Conservation (phyloP, 768 basidiomycete genomes). For the Coprinopsis sp. region DNA sequence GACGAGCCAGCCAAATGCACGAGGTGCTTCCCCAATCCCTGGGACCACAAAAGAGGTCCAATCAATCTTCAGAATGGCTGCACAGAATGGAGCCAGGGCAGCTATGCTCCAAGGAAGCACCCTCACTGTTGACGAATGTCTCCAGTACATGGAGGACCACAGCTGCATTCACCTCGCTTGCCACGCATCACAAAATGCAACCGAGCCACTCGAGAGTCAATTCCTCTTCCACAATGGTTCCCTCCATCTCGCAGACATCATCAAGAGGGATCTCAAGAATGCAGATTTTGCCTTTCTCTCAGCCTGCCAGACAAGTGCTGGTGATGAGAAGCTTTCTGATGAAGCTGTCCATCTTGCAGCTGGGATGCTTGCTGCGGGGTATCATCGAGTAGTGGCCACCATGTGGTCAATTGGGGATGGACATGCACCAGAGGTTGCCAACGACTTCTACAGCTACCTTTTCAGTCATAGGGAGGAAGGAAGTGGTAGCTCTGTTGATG, state of each 20-base stretch:
- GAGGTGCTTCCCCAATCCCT: constrained; percentile 7
- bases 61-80: background rate
- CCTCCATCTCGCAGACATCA: constrained; percentile 11
- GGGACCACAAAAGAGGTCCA: constrained; percentile 12
- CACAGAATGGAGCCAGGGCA: background rate
- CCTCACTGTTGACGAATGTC: background rate
- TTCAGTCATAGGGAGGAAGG: background rate
- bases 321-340: constrained; percentile 4
- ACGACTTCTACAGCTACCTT: constrained; percentile 6
- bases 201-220: constrained; percentile 19
- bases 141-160: constrained; percentile 12
- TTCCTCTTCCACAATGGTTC: constrained; percentile 17
- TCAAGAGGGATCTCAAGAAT: background rate
- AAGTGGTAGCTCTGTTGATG: background rate
- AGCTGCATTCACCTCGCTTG: constrained; percentile 29
- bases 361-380: constrained; percentile 11
- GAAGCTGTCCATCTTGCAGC: constrained; percentile 11
- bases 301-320: constrained; percentile 10
- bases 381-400: constrained; percentile 10
- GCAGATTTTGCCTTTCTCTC: constrained; percentile 12
- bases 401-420: constrained; percentile 12
- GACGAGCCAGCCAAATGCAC: constrained; percentile 13
- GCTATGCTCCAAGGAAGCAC: background rate
- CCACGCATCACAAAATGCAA: constrained; percentile 24
- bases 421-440: constrained; percentile 3